Percentiles rank a stretch among this genome's conserved stretches.
phyloP scores from a whole-genome alignment of 805 yeast genomes.

The Candida incommunis region DNA sequence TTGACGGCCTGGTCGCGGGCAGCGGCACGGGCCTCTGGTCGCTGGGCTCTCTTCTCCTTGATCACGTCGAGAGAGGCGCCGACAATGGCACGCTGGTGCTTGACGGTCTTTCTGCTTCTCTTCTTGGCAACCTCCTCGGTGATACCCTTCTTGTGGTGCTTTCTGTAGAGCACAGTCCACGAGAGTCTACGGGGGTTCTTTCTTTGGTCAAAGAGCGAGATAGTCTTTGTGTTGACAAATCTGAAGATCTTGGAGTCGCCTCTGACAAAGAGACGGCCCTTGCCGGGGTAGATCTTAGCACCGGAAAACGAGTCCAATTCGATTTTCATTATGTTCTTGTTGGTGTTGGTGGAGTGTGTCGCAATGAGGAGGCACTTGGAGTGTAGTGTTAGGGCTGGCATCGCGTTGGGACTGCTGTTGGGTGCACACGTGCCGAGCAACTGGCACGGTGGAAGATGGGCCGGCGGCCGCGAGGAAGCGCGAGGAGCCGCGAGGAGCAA shows the following conservation, averaged over 20 bases:
- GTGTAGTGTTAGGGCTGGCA: constrained; percentile 5
- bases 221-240: constrained; percentile 95
- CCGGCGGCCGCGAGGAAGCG: too few species aligned
- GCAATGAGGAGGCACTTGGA: background rate
- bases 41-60: constrained; percentile 91
- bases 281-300: constrained; percentile 99
- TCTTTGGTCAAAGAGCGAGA: constrained; percentile 97
- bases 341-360: background rate
- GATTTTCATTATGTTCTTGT: constrained; percentile 75
- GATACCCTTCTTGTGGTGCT: constrained; percentile 99
- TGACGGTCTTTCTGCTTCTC: constrained; percentile 94
- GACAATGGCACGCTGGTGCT: constrained; percentile 97
- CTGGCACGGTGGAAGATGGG: too few species aligned
- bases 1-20: constrained; percentile 83
- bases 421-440: too few species aligned
- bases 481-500: too few species aligned
- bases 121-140: constrained; percentile 97
- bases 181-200: constrained; percentile 99
- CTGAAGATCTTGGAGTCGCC: constrained; percentile 99
- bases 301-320: constrained; percentile 99
- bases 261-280: constrained; percentile 97
- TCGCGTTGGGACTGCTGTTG: background rate
- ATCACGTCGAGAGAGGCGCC: constrained; percentile 98
- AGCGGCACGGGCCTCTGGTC: constrained; percentile 97
- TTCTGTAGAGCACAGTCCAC: constrained; percentile 99